A percentile compares a stretch with the other conserved stretches of the same genome.
phyloP scores from a whole-genome alignment of 768 basidiomycete genomes.

The Panellus pusillus region DNA sequence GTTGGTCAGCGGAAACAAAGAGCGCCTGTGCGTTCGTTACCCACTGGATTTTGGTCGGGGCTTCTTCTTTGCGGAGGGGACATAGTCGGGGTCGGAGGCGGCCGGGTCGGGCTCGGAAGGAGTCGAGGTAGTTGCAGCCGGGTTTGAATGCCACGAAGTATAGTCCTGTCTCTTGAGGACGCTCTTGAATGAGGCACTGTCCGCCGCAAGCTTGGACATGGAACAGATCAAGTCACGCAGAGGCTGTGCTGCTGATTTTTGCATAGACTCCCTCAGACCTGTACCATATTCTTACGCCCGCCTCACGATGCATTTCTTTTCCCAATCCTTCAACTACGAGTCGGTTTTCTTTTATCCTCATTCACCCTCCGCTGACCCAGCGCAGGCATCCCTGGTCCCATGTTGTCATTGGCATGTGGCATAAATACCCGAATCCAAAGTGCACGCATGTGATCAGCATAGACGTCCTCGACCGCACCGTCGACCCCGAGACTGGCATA shows the following conservation, averaged over 20 bases:
- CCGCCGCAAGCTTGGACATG: constrained; percentile 72
- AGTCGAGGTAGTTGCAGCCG: constrained; percentile 33
- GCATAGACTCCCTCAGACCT: constrained; percentile 22
- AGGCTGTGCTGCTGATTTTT: background rate
- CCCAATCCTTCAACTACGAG: constrained; percentile 83
- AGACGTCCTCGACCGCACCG: constrained; percentile 81
- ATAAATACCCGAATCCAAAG: constrained; percentile 94
- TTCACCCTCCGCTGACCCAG: constrained; percentile 10
- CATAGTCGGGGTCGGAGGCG: constrained; percentile 25
- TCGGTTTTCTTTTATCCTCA: constrained; percentile 39
- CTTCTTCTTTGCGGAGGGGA: constrained; percentile 50
- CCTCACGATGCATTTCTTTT: constrained; percentile 78
- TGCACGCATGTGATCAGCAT: constrained; percentile 86
- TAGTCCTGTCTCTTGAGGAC: constrained; percentile 65
- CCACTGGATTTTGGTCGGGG: constrained; percentile 65
- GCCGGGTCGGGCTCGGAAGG: constrained; percentile 26
- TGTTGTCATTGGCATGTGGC: constrained; percentile 91
- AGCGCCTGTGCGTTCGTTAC: constrained; percentile 26
- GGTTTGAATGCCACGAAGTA: constrained; percentile 75
- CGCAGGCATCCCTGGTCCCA: constrained; percentile 85
- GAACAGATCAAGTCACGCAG: background rate
- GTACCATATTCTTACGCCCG: constrained; percentile 24
- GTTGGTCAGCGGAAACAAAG: constrained; percentile 19
- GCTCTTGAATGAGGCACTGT: constrained; percentile 69
- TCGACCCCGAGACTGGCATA: constrained; percentile 82